These are phyloP conservation scores for Chenopodium formosanum DNA, from an alignment of 148 eudicot species.

Conservation along the genomic window DNA sequence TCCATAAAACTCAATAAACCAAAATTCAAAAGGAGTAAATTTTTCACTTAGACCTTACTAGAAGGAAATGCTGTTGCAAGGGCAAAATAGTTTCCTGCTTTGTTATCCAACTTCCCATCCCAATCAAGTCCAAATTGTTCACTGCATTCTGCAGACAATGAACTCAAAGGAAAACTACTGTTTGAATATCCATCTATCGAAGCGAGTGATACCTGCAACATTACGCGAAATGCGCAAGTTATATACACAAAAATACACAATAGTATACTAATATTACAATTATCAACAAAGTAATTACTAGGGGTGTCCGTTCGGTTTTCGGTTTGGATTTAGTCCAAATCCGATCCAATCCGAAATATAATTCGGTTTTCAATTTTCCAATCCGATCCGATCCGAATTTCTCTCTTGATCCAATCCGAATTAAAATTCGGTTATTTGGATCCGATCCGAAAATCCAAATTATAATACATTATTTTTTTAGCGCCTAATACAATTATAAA, in stretches of 20 bases:
- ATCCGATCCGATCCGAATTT: too few relatives aligned
- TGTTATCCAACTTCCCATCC: constrained; percentile 32
- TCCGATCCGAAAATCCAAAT: too few relatives aligned
- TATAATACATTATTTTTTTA: too few relatives aligned
- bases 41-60: constrained; percentile 54
- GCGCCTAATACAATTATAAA: too few relatives aligned
- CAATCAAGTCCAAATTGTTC: constrained; percentile 47
- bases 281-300: too few relatives aligned
- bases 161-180: constrained; percentile 47
- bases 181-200: constrained; percentile 27
- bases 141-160: constrained; percentile 54
- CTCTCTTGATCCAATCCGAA: too few relatives aligned
- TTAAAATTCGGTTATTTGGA: too few relatives aligned
- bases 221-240: not conserved
- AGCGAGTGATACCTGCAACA: constrained; percentile 77
- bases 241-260: not conserved
- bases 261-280: too few relatives aligned
- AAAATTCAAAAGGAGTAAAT: not conserved
- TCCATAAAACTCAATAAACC: not conserved
- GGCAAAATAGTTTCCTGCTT: constrained; percentile 69
- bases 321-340: too few relatives aligned
- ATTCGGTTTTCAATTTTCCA: too few relatives aligned
- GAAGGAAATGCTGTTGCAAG: constrained; percentile 83
- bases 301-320: too few relatives aligned
- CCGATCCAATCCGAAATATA: too few relatives aligned